These are phyloP conservation scores for Aspergillus tanneri DNA, from an alignment of 2,329 filamentous ascomycete species.

Conservation along the genomic window DNA sequence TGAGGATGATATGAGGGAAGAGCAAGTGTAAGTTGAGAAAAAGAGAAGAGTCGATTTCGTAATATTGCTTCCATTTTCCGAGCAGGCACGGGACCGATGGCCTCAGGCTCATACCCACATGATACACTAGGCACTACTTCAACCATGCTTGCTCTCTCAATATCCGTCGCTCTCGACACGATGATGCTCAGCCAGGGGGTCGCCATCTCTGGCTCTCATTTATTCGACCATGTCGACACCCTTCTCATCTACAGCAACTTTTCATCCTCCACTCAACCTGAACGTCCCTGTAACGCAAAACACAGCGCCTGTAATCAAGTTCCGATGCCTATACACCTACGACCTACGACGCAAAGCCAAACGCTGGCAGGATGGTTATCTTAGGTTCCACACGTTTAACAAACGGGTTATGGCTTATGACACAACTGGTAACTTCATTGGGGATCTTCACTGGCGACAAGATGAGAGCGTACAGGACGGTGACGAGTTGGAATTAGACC, in stretches of 20 bases:
- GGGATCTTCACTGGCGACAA: constrained; percentile 78
- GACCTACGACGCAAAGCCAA: constrained; percentile 86
- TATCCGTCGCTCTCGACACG: constrained; percentile 5
- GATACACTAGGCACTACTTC: too few relatives aligned
- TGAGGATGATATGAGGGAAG: too few relatives aligned
- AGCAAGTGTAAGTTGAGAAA: too few relatives aligned
- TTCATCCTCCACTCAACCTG: too few relatives aligned
- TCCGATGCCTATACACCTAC: constrained; percentile 80
- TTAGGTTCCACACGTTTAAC: constrained; percentile 90
- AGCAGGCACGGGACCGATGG: too few relatives aligned
- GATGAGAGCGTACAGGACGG: constrained; percentile 71
- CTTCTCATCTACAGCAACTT: too few relatives aligned
- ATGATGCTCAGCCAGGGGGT: constrained; percentile 13
- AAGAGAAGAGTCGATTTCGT: too few relatives aligned
- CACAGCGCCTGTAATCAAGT: constrained; percentile 76
- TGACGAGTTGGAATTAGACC: constrained; percentile 78
- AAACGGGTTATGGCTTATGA: constrained; percentile 89
- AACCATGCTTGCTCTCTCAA: constrained; percentile 1
- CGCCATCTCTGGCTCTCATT: constrained; percentile 13
- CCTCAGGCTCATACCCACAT: too few relatives aligned
- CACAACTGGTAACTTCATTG: constrained; percentile 73
- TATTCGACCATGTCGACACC: constrained; percentile 7
- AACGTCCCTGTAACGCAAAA: constrained; percentile 55
- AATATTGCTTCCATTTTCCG: too few relatives aligned
- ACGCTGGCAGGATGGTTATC: constrained; percentile 86